phyloP scores from a whole-genome alignment of 192 early-diverging fungal species.

The Coemansia brasiliensis region DNA sequence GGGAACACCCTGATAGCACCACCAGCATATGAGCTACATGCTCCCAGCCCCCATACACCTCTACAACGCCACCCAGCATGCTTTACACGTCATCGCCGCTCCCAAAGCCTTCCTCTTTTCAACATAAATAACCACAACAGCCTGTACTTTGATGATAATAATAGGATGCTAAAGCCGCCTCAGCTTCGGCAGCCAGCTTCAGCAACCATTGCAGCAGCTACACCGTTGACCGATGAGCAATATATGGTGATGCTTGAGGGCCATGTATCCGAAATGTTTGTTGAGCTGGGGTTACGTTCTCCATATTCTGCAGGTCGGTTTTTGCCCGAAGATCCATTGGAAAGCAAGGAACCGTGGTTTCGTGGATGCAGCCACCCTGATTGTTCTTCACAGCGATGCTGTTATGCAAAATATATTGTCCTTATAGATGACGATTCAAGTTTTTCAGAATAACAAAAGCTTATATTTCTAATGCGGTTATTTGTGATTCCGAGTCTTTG shows the following conservation, averaged over 20 bases:
- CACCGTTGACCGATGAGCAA: constrained; percentile 4
- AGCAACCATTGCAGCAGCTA: neutral
- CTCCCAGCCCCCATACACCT: no score
- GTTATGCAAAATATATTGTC: constrained; percentile 15
- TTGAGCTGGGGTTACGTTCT: constrained; percentile 28
- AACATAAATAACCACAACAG: neutral
- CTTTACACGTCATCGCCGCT: neutral
- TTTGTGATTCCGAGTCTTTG: constrained; percentile 40
- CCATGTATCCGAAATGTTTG: constrained; percentile 40
- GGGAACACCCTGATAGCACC: no score
- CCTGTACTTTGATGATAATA: neutral
- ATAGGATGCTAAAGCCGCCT: neutral
- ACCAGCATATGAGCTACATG: no score
- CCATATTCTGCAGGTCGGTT: constrained; percentile 14
- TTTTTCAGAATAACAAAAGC: constrained; percentile 31
- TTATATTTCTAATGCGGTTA: constrained; percentile 39
- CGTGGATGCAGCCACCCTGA: neutral
- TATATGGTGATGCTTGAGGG: constrained; percentile 28
- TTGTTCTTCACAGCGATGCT: constrained; percentile 20
- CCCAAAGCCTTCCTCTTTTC: neutral
- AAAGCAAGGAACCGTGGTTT: neutral
- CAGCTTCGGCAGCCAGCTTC: neutral
- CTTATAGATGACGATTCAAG: constrained; percentile 48
- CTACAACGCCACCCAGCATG: no score
- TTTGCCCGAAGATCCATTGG: neutral